Percentiles rank a stretch among this genome's conserved stretches.
These are phyloP conservation scores for Exophiala bonariae DNA, from an alignment of 2,329 filamentous ascomycete species.

Conservation along the genomic window DNA sequence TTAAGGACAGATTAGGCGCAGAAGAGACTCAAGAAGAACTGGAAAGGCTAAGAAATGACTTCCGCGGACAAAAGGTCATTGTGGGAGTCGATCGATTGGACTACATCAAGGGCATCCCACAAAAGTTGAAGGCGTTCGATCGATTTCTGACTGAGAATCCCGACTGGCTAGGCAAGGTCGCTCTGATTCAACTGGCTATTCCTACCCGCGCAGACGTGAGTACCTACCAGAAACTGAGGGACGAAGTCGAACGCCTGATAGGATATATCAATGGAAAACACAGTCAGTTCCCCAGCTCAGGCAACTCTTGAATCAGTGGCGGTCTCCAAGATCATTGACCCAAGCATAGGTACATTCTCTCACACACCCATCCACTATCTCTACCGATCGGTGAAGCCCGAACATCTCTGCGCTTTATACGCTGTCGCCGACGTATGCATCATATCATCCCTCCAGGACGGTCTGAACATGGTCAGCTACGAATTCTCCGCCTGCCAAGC, in stretches of 20 bases:
- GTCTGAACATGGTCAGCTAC: slow-evolving; percentile 96
- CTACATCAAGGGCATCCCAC: slow-evolving; percentile 95
- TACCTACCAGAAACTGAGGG: slow-evolving; percentile 89
- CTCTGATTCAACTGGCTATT: slow-evolving; percentile 89
- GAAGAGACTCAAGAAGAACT: slow-evolving; percentile 80
- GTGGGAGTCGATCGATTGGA: slow-evolving; percentile 91
- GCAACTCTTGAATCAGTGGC: too few relatives aligned
- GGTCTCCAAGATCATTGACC: not conserved
- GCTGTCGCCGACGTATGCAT: slow-evolving; percentile 84
- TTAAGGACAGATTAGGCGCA: slow-evolving; percentile 75
- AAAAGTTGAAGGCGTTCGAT: slow-evolving; percentile 90
- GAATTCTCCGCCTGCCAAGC: slow-evolving; percentile 93
- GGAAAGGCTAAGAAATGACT: slow-evolving; percentile 73
- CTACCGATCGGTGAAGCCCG: slow-evolving; percentile 89
- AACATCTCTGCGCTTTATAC: slow-evolving; percentile 91
- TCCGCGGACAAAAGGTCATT: slow-evolving; percentile 85
- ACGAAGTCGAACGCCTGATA: slow-evolving; percentile 87
- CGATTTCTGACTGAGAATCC: slow-evolving; percentile 90
- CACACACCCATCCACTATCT: slow-evolving; percentile 97
- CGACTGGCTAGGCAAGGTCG: slow-evolving; percentile 90
- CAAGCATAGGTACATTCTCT: slow-evolving; percentile 64
- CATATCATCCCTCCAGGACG: slow-evolving; percentile 85
- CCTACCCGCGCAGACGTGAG: slow-evolving; percentile 83
- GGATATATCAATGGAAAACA: slow-evolving; percentile 94
- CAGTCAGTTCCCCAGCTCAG: too few relatives aligned